phyloP scores from a whole-genome alignment of 441 rosid species.

The Arabidopsis lyrata region DNA sequence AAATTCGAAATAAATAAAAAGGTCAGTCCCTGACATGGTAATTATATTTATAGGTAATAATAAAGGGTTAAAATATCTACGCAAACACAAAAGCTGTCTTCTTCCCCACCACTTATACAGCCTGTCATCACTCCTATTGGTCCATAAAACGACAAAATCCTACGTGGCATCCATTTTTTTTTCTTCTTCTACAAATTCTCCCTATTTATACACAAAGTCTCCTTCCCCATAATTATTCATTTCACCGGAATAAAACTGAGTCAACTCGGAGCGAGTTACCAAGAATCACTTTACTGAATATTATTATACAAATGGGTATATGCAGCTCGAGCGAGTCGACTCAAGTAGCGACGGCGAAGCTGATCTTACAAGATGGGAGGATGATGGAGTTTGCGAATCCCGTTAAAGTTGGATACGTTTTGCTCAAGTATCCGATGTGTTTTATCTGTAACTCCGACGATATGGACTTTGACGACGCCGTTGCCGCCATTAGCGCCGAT shows the following conservation, averaged over 20 bases:
- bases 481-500: conserved; percentile 63
- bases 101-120: conserved; percentile 44
- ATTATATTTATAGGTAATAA: conserved; percentile 35
- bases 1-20: not conserved
- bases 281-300: conserved; percentile 6
- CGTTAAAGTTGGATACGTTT: conserved; percentile 69
- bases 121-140: conserved; percentile 47
- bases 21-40: conserved; percentile 42
- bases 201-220: conserved; percentile 42
- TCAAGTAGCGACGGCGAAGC: conserved; percentile 70
- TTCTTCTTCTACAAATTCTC: not conserved
- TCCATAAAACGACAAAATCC: conserved; percentile 43
- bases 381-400: conserved; percentile 81
- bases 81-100: conserved; percentile 41
- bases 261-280: conserved; percentile 18
- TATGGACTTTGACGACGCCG: conserved; percentile 84
- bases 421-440: conserved; percentile 60
- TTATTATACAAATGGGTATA: conserved; percentile 59
- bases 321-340: conserved; percentile 74
- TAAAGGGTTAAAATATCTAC: conserved; percentile 6
- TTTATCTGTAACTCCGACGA: conserved; percentile 92
- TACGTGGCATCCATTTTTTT: conserved; percentile 38
- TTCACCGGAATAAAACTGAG: conserved; percentile 30
- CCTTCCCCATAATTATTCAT: conserved; percentile 4
- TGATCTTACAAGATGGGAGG: conserved; percentile 77